Evolutionary conservation across 2,329 filamentous ascomycete genomes (phyloP), one percentile per base, ranked within the genome.

Genomic region (Monosporascus ibericus): DNA sequence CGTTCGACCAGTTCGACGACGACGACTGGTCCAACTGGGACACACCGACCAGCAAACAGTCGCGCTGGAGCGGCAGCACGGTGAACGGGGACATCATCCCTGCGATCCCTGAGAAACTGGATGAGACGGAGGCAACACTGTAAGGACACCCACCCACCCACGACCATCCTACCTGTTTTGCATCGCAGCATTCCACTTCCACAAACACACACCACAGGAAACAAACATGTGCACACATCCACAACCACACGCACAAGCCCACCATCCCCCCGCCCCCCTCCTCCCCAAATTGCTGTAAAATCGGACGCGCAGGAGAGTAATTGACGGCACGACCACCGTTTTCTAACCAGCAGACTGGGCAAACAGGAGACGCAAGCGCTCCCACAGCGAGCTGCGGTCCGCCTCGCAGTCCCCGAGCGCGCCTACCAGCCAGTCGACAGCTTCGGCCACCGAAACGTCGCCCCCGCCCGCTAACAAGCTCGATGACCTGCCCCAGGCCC

Each of bases 21-120:
- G 80, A 77, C 58, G 82, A 84, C 66, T 86, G 82, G 83, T 75
- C 79, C 7, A 85, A 78, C 65, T 86, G 84, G 82, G 83, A 86
- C 42, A 73, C 71, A 36, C 79, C 81, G 2, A 73, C 72, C 51
- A 66, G 65, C 39, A 79, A 80, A 65, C 79, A 79, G 17, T 75
- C 81, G 17, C 75, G 83, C 55, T 86, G 83, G 83, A 86, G 83
- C 66, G 82, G 81, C 44, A 84, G 78, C 54, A 84, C 80, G 9
- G 74, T 80, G 25, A 73, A 69, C 52, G 72, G 71, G 42, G 78
- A 81, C 51, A 71, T 76, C 52, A 69, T 71, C 48, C 59, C 65
- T 3, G 68, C 68, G 40, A 73, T 76, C 56, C 71, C 77, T 6
- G 79, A 81, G 63, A 74, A 71, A 57, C 65, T 65, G 37, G 73